Conservation (phyloP, 495 filamentous ascomycete species). For the Tuber magnatum region DNA sequence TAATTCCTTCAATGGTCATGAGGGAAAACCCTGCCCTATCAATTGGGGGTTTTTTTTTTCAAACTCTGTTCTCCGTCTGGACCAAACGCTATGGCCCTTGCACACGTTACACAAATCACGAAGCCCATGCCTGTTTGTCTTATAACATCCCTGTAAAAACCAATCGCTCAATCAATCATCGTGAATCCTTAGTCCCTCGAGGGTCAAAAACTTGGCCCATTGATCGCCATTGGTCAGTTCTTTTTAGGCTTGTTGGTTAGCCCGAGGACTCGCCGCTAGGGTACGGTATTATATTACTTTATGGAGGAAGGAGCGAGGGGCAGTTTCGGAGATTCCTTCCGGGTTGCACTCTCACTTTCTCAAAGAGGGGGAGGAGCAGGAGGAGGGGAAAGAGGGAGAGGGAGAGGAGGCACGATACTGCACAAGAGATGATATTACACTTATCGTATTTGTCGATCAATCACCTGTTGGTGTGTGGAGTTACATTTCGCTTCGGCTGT, state of each 20-base stretch:
- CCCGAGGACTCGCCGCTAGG: not conserved
- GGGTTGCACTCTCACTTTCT: not conserved
- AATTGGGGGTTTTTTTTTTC: not conserved
- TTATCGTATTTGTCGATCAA: not conserved
- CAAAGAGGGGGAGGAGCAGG: not conserved
- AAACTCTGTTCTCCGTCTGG: not conserved
- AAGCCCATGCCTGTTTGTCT: not conserved
- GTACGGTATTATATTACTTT: not conserved
- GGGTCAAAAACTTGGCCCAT: not conserved
- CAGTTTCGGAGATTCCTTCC: not conserved
- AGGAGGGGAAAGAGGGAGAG: not conserved
- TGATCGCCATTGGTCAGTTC: not conserved
- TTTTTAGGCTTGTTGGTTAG: not conserved
- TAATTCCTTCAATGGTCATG: not conserved
- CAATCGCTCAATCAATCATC: not conserved
- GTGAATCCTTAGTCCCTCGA: not conserved
- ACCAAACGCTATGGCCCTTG: not conserved
- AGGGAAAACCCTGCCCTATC: not conserved
- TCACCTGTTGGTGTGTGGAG: not conserved
- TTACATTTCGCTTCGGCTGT: not conserved
- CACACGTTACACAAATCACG: not conserved
- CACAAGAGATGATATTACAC: not conserved
- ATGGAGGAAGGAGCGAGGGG: not conserved
- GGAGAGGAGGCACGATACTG: not conserved
- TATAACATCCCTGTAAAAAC: not conserved